phyloP scores from a whole-genome alignment of 768 basidiomycete genomes.

The Pleurotus giganteus region DNA sequence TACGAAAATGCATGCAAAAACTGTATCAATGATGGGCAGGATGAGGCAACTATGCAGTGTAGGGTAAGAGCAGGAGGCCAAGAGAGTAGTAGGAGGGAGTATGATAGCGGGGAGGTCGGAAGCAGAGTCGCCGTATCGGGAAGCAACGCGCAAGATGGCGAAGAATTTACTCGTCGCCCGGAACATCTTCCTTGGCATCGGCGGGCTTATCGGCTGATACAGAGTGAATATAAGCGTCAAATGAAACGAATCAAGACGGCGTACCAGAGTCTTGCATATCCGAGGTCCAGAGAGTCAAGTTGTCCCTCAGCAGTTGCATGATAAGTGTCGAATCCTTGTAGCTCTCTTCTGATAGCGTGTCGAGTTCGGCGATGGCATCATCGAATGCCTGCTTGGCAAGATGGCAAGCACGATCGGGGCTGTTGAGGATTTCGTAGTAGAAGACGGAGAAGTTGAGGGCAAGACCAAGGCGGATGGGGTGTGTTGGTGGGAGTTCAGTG shows the following conservation, averaged over 20 bases:
- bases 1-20: slow-evolving; percentile 10
- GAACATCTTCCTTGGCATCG: slow-evolving; percentile 68
- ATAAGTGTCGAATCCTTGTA: slow-evolving; percentile 99
- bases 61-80: slow-evolving; percentile 12
- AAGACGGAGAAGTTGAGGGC: slow-evolving; percentile 99
- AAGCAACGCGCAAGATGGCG: slow-evolving; percentile 5
- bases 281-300: slow-evolving; percentile 97
- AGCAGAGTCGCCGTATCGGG: slow-evolving; percentile 18
- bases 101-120: slow-evolving; percentile 21
- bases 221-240: slow-evolving; percentile 13
- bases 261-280: slow-evolving; percentile 92
- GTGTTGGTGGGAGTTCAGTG: slow-evolving; percentile 92
- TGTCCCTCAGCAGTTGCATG: slow-evolving; percentile 95
- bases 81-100: slow-evolving; percentile 26
- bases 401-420: slow-evolving; percentile 97
- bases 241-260: slow-evolving; percentile 22
- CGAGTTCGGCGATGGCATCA: slow-evolving; percentile 98
- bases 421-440: slow-evolving; percentile 99
- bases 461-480: slow-evolving; percentile 97
- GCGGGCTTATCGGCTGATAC: slow-evolving; percentile 60
- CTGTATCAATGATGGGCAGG: slow-evolving; percentile 6
- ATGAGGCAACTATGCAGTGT: slow-evolving; percentile 11
- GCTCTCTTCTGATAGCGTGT: slow-evolving; percentile 97
- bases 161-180: slow-evolving; percentile 61
- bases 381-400: slow-evolving; percentile 99